Evolutionary conservation across 192 early-diverging fungal species (phyloP).

Genomic region (Entophlyctis luteolus): DNA sequence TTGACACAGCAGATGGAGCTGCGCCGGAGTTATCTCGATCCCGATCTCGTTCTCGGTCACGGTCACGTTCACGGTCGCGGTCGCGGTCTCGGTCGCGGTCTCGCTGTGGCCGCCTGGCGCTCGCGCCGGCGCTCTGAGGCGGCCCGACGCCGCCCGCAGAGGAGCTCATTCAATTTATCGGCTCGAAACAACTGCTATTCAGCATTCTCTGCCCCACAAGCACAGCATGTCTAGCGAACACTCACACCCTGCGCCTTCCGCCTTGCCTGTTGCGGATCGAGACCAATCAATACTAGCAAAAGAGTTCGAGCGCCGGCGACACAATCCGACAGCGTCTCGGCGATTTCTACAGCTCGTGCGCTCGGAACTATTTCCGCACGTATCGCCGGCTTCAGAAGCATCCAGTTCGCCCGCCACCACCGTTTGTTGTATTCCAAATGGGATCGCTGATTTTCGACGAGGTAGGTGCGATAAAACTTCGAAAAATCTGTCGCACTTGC

Average conservation of each 20-base stretch:
- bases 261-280: neutral
- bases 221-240: neutral
- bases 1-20: no score
- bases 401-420: conserved; percentile 31
- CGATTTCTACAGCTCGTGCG: neutral
- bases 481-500: conserved; percentile 31
- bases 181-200: no score
- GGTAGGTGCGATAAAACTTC: conserved; percentile 34
- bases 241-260: neutral
- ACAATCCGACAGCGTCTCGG: no score
- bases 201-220: no score
- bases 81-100: no score
- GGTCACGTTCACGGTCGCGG: no score
- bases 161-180: no score
- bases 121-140: no score
- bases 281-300: neutral
- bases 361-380: conserved; percentile 20
- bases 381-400: conserved; percentile 10
- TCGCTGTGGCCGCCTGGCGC: no score
- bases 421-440: conserved; percentile 35
- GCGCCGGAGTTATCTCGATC: no score
- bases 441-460: conserved; percentile 14
- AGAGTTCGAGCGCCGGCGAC: neutral
- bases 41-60: no score
- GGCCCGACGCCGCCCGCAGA: no score